Base-by-base conservation (phyloP, 2,329 filamentous ascomycete genomes). In the Pseudogymnoascus sp. region DNA sequence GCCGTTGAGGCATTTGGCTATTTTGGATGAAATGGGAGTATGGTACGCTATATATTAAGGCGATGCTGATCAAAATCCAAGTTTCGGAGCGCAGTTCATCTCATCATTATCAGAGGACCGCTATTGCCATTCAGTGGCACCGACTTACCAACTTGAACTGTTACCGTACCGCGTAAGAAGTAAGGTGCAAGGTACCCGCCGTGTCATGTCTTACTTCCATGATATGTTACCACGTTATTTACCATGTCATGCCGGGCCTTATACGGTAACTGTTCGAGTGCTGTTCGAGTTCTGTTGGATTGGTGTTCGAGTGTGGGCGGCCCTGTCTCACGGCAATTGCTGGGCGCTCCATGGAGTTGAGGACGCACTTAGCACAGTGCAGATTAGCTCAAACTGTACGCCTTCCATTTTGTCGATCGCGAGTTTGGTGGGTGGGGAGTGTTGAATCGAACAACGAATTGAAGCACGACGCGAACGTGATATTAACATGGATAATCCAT, bases 321-420 rank as follows among this genome's bases (percentile, higher is more conserved):
- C 30, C 30, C 28, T 33, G n/a, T 54, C 47, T 18, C 25, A 54
- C 47, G 47, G 47, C 47, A 54, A 18, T 54, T 54, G 9, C 47
- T 54, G 28, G 47, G 47, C 47, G 25, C 20, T 25, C 2, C 22
- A 25, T 25, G 22, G 22, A 25, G 22, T 25, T 4, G 22, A 25
- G 22, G 2, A 25, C 5, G 22, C 22, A 25, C 22, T 5, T 25
- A 54, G 7, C n/a, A 14, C 9, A 35, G 33, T 20, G 14, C 43
- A 54, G 47, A 54, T 33, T 54, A 54, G 47, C 30, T 54, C 8
- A 16, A 35, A 4, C 28, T 12, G 47, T 35, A 28, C 25, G n/a
- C 47, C 28, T 54, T 54, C 47, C 47, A 33, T 35, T 54, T 33
- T 35, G 47, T 54, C 47, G 47, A 54, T 54, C 47, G 47, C 16